Base-by-base conservation (phyloP, 495 filamentous ascomycete species). In the Ramalina intermedia region DNA sequence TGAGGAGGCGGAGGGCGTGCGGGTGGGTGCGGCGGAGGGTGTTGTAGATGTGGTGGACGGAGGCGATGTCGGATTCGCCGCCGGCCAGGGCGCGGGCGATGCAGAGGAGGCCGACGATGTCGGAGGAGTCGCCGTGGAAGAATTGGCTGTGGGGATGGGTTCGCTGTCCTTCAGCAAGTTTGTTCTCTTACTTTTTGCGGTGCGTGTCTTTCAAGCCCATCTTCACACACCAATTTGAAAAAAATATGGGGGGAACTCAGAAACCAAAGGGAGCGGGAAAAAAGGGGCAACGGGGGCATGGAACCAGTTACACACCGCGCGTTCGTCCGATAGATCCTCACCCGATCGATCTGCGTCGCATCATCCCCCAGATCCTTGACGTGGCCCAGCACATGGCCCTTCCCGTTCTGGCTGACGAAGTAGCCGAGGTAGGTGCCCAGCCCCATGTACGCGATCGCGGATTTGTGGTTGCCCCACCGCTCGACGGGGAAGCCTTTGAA, bases 321-420 rank as follows among this genome's bases (percentile, higher is more conserved):
- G 50, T 88, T 85, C 3, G 87, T 95, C 48, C 87, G 73, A 65
- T 94, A 94, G 60, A 94, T 93, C 39, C 87, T 75, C 18, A 94
- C 87, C 47, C 75, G 76, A 62, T 94, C 82, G 53, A 84, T 90
- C 63, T 84, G 74, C 9, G 73, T 80, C 26, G 82, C 66, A 63
- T 95, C 85, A 50, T 90, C 87, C 37, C 85, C 84, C 3, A 94
- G 71, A 64, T 93, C 85, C 65, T 94, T 87, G 60, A 94, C 87
- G 62, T 95, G 87, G 2, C 87, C 87, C 9, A 94, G 71, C 13
- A 94, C 83, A 62, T 94, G 87, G n/a, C 87, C 87, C 39, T 76
- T 76, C 7, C 79, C 76, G 66, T 95, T 95, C 59, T 95, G 87
- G 37, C 78, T 83, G 36, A 88, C 73, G 49, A 88, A 85, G 65